Conservation (phyloP, 2,329 filamentous ascomycete genomes). For the Hymenoscyphus fructigenus region DNA sequence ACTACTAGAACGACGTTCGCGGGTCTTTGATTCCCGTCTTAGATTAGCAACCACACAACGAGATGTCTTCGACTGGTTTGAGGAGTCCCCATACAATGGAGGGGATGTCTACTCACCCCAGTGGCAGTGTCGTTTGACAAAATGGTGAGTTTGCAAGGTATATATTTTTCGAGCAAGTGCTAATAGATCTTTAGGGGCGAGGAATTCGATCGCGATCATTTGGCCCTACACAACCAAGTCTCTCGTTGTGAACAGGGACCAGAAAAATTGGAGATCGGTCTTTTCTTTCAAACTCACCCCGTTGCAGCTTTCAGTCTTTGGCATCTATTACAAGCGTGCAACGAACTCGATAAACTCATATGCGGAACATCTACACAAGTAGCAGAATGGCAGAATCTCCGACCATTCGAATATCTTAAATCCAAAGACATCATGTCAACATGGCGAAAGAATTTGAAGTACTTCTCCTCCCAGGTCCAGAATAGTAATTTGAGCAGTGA, state of each 20-base stretch:
- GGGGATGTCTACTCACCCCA: slow-evolving; percentile 19
- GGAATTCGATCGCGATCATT: not conserved
- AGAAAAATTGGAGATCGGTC: slow-evolving; percentile 15
- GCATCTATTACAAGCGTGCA: slow-evolving; percentile 21
- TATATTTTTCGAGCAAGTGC: not conserved
- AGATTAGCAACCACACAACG: slow-evolving; percentile 12
- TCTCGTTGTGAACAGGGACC: not conserved
- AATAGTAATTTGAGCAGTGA: not conserved
- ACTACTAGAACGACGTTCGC: not conserved
- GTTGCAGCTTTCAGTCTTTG: slow-evolving; percentile 21
- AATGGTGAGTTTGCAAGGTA: slow-evolving; percentile 8
- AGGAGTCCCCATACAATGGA: slow-evolving; percentile 12
- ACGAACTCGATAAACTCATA: slow-evolving; percentile 16
- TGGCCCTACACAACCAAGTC: not conserved
- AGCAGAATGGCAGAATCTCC: not conserved
- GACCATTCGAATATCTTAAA: not conserved
- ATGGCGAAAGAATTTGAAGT: not conserved
- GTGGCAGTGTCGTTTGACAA: slow-evolving; percentile 12
- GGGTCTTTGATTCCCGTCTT: not conserved
- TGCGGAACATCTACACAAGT: not conserved
- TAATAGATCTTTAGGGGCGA: not conserved
- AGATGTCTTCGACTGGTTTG: slow-evolving; percentile 18
- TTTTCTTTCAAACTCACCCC: slow-evolving; percentile 18
- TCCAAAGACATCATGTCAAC: not conserved
- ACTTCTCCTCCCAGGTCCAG: not conserved